Evolutionary conservation across 2,329 filamentous ascomycete species (phyloP), one percentile per base, ranked within the genome.

Genomic region (Phialophora expanda): DNA sequence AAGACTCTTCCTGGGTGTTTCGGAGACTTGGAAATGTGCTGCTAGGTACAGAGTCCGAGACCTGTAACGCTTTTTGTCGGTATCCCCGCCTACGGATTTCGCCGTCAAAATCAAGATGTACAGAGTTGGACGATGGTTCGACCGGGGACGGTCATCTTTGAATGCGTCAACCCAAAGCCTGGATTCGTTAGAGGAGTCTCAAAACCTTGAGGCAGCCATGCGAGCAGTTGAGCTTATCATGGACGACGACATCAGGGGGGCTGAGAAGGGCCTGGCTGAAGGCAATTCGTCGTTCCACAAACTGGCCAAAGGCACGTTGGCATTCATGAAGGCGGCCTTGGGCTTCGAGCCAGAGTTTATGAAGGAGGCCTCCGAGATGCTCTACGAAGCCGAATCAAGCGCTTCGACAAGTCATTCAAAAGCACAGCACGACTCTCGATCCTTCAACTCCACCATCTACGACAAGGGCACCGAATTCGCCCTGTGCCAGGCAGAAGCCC

Each of bases 331-430:
- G 72, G 93, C 93, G 20, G 89, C 95, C 2, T 81, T 98, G 1
- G 93, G 93, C 1, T 95, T 97, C 73, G 95, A 98, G 78, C 93
- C 96, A 77, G 89, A 95, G 3, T 85, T 96, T 70, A 95, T 98
- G 90, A 87, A 87, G 64, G 88, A 96, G 85, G 92, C 95, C 24
- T 87, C 87, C 14, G 84, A 87, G 28, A 85, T 87, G 56, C 83
- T 99, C 28, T 84, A 84, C 58, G 87, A 90, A 53, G 92, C 92
- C 64, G 94, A 98, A 79, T 87, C 85, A 32, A 84, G 86, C 60
- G 90, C 93, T 3, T 90, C 87, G 81, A 85, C 87, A 59, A 91
- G 96, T 71, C 89, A 92, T 77, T 88, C 89, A 73, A 87, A 87
- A 75, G 90, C 91, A 1, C 86, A 92, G 74, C 89, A 87, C 70